These are phyloP conservation scores for Penicillium sp. DNA, from an alignment of 2,329 filamentous ascomycete species.

Conservation along the genomic window DNA sequence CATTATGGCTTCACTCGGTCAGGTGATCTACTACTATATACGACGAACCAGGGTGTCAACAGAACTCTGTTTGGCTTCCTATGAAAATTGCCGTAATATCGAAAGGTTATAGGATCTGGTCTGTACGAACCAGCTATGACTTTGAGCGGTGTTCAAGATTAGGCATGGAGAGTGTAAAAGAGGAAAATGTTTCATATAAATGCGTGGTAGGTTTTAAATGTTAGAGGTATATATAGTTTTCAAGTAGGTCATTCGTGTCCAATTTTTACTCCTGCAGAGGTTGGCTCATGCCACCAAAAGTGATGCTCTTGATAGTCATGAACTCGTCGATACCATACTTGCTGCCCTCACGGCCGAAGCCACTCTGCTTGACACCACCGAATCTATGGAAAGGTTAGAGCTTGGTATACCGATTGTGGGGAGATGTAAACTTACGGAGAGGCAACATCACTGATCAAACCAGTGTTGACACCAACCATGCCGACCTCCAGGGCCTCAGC, in stretches of 20 bases:
- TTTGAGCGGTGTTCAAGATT: neutral
- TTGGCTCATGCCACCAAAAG: constrained; percentile 62
- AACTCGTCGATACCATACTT: constrained; percentile 77
- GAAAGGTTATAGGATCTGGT: neutral
- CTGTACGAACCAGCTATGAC: neutral
- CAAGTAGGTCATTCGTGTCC: neutral
- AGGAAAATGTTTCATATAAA: neutral
- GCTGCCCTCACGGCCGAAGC: constrained; percentile 76
- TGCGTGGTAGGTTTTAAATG: neutral
- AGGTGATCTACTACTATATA: neutral
- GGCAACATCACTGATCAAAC: constrained; percentile 57
- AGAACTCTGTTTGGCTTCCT: neutral
- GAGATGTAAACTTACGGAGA: constrained; percentile 42
- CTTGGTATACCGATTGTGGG: neutral
- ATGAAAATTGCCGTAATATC: neutral
- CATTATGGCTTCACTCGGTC: neutral
- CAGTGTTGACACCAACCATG: constrained; percentile 68
- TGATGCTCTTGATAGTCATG: constrained; percentile 68
- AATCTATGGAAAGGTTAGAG: constrained; percentile 51
- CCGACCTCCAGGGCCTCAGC: constrained; percentile 57
- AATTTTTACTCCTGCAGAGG: constrained; percentile 50
- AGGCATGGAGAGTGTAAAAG: neutral
- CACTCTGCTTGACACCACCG: constrained; percentile 79
- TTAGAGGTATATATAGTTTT: neutral
- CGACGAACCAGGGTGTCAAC: neutral